Evolutionary conservation across 768 basidiomycete species (phyloP), one percentile per base, ranked within the genome.

Genomic region (Tulasnella sp.): DNA sequence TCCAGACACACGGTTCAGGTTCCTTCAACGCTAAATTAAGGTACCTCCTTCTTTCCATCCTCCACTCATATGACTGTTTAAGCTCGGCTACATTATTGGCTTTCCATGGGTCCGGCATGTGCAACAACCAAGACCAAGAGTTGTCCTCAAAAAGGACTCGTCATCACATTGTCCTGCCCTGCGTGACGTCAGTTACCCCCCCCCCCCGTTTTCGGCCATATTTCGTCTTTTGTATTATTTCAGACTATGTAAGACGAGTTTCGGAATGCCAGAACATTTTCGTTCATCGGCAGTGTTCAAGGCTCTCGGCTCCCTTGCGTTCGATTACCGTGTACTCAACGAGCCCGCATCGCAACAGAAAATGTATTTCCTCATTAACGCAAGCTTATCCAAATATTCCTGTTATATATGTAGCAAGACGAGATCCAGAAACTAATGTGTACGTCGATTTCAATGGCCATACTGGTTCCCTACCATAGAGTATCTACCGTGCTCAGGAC

Each of bases 71-170:
- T n/a, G n/a, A n/a, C n/a, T n/a, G n/a, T 81, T 78, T 37, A 77
- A 81, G 58, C 73, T 81, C 37, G 80, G 20, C 4, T 74, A 44
- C 20, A 72, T 77, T 20, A 24, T 81, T 24, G 80, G 80, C 58
- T 72, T 34, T 6, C 80, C 80, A n/a, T 81, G 73, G 50, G 80
- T 81, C 42, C 80, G 80, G 46, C 74, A 48, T 24, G 42, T n/a
- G 7, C 34, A 73, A 34, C 34, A n/a, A 73, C n/a, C 74, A 16
- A 42, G 46, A 41, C 40, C 73, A 3, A 34, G 74, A 24, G 44
- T 24, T 37, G 74, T 75, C 41, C 41, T 42, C 1, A 41, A 24
- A 12, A 48, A 44, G 74, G 31, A 40, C 24, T 42, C 12, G 18
- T 75, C 22, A 75, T n/a, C n/a, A n/a, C n/a, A n/a, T 37, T 34